Base-by-base conservation (phyloP, 331 rosid genomes). In the Quercus lobata region DNA sequence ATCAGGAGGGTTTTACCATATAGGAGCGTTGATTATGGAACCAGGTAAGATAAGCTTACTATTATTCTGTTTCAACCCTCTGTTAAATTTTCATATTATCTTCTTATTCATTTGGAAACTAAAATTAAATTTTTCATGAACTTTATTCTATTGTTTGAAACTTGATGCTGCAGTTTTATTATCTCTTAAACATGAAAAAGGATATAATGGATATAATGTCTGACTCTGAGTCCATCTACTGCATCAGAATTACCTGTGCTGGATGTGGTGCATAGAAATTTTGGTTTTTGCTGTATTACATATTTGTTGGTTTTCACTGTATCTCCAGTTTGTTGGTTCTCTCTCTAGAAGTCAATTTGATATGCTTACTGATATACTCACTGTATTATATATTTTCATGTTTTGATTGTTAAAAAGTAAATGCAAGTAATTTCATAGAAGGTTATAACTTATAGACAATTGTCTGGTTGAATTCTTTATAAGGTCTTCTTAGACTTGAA, bases 21-120 rank as follows among this genome's bases (percentile, higher is more conserved):
- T 95, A 74, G 98, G 93, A 78, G 98, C 97, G 37, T 78, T 95
- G 81, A 89, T 95, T 70, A 84, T 95, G 54, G 99, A 93, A 78
- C 98, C 98, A 93, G 96, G 99, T 89, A 95, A 90, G 93, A 83
- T 52, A 63, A 46, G 60, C 30, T 17, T 71, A 22, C 83, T 52
- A 73, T 80, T 80, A 58, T 80, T 58, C 52, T 70, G 55, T 71
- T 32, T 73, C 21, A n/a, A 11, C 25, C 65, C 74, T 54, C 32
- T 22, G 69, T 58, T 78, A 7, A 52, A 25, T 56, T 70, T 34
- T 58, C 74, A 85, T 80, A 57, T 73, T 77, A 49, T 7, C 80
- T 83, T 75, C 14, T 62, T 29, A 35, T 32, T 18, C 49, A 19
- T 34, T 34, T 35, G 25, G 72, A 35, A 68, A 68, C 72, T 34